phyloP scores from a whole-genome alignment of 148 eudicot genomes.

The Rhododendron ovatum region DNA sequence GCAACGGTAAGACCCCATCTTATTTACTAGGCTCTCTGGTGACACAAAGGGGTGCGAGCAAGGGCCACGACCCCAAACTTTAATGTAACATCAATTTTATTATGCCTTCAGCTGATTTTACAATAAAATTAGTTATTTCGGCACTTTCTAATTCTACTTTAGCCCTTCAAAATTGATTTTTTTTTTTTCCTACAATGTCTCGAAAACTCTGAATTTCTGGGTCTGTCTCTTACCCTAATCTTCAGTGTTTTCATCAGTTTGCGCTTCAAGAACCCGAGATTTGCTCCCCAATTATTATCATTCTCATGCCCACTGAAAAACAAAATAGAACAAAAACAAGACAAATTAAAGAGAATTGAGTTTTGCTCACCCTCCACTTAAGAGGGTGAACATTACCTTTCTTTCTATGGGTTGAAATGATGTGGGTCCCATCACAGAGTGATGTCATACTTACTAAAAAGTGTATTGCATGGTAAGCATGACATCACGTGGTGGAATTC shows the following conservation, averaged over 20 bases:
- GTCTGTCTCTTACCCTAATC: too few relatives aligned
- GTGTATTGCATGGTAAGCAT: too few relatives aligned
- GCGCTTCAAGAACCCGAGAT: neutral
- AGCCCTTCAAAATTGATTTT: neutral
- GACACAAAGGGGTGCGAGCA: neutral
- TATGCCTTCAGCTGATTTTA: neutral
- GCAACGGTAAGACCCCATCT: neutral
- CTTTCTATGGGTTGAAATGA: too few relatives aligned
- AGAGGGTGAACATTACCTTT: too few relatives aligned
- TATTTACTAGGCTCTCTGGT: neutral
- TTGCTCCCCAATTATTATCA: too few relatives aligned
- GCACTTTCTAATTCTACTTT: neutral
- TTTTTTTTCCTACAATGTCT: neutral
- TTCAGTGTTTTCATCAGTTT: neutral
- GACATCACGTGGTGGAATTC: too few relatives aligned
- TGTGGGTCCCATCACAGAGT: too few relatives aligned
- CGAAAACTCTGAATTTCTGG: neutral
- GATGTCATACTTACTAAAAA: too few relatives aligned
- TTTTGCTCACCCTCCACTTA: too few relatives aligned
- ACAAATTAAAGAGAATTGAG: neutral
- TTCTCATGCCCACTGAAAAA: too few relatives aligned
- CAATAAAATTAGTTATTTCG: neutral
- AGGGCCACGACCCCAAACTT: neutral
- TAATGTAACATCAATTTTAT: neutral
- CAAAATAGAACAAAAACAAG: neutral